Percentiles rank a stretch among this genome's conserved stretches.
Evolutionary conservation across 441 rosid genomes (phyloP).

Genomic region (Populus hybrid): DNA sequence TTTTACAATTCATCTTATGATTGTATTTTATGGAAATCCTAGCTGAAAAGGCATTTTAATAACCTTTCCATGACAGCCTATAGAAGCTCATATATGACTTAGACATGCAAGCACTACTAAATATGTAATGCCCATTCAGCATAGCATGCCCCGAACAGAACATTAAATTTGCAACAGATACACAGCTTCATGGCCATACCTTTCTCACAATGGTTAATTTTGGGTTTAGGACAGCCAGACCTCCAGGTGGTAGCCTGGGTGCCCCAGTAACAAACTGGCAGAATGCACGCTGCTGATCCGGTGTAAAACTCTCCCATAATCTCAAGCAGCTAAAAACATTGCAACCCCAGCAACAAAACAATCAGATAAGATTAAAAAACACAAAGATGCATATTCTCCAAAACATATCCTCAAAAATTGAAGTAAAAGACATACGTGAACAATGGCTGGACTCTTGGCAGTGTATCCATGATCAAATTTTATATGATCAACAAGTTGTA

Average conservation of each 20-base stretch:
- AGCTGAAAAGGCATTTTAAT: neutral
- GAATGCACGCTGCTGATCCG: conserved; percentile 96
- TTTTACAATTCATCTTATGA: neutral
- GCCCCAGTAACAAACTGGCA: conserved; percentile 99
- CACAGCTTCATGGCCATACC: conserved; percentile 37
- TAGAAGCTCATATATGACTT: neutral
- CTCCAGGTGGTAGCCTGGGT: conserved; percentile 98
- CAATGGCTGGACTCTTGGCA: conserved; percentile 89
- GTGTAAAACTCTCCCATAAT: conserved; percentile 97
- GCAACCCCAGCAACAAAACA: conserved; percentile 11
- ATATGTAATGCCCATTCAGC: neutral
- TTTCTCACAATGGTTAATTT: conserved; percentile 97
- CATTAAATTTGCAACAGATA: neutral
- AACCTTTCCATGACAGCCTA: neutral
- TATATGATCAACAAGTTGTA: conserved; percentile 86
- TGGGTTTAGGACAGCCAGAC: conserved; percentile 93
- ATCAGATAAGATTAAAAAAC: neutral
- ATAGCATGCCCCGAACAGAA: neutral
- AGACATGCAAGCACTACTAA: neutral
- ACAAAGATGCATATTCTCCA: neutral
- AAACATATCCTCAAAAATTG: neutral
- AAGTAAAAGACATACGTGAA: conserved; percentile 50
- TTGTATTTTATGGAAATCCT: neutral
- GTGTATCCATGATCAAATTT: conserved; percentile 99
- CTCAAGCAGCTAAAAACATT: conserved; percentile 66